Conservation (phyloP, 306 rosid species). For the Acacia confusa region DNA sequence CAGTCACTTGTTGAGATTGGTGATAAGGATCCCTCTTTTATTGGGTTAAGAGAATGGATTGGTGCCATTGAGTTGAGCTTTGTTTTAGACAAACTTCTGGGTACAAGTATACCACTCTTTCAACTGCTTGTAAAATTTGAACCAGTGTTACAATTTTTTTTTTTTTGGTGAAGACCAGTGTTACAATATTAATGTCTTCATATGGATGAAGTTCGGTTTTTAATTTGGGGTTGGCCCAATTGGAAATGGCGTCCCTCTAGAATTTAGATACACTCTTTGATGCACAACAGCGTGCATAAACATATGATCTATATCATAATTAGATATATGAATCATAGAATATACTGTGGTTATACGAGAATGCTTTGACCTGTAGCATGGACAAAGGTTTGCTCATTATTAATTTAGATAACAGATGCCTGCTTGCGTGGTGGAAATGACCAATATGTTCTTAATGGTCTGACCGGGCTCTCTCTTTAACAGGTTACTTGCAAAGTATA, state of each 20-base stretch:
- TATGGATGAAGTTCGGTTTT: background rate
- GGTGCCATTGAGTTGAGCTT: constrained; percentile 98
- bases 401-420: background rate
- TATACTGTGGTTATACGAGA: background rate
- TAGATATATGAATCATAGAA: background rate
- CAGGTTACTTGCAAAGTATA: constrained; percentile 92
- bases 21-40: constrained; percentile 83
- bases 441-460: constrained; percentile 13
- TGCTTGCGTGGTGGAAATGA: constrained; percentile 2
- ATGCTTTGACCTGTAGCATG: background rate
- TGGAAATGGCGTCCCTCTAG: constrained; percentile 7
- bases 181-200: constrained; percentile 14
- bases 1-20: constrained; percentile 95
- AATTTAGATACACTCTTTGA: constrained; percentile 16
- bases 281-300: constrained; percentile 14
- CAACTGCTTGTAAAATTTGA: background rate
- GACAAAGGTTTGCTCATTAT: background rate
- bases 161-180: too few relatives aligned
- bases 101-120: constrained; percentile 57
- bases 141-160: constrained; percentile 16
- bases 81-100: constrained; percentile 93
- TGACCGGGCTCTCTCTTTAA: constrained; percentile 32
- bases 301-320: background rate
- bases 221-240: constrained; percentile 5
- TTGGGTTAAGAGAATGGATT: constrained; percentile 92